Evolutionary conservation across 352 stramenopile species (phyloP), one percentile per base, ranked within the genome.

Genomic region (Phytophthora macrochlamydospora): DNA sequence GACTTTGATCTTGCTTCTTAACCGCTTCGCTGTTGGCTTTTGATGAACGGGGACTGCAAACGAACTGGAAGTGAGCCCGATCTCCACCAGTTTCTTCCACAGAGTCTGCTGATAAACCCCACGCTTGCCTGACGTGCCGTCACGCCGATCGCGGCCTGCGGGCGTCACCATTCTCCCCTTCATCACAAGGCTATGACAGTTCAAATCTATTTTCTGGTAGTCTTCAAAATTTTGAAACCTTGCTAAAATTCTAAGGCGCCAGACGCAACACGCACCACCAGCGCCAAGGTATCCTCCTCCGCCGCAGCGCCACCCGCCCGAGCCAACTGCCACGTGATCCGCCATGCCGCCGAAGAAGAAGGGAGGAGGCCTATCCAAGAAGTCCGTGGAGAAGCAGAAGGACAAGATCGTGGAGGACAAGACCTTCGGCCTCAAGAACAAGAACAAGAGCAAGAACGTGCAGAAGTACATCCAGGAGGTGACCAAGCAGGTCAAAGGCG

Each of bases 361-460:
- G 40, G 70, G 32, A 35, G 61, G 48, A 32, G 78, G 73, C 7
- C 67, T 71, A 38, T 92, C 84, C n/a, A 97, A 95, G 72, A 98
- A 98, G 78, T 75, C 73, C 18, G 77, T 90, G 32, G 80, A 97
- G 79, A 97, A 97, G 78, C 89, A 95, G 72, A 93, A 96, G 67
- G 90, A 97, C 14, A 97, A 98, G 81, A 65, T 85, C 18, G 71
- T 99, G 40, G 97, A 99, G 68, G 97, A 99, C 82, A 99, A 99
- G 81, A 99, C 97, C 13, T 99, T 99, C 68, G 98, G 98, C 30
- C 83, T 99, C 29, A 99, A 99, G 82, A 99, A 99, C 86, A 99
- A 99, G 76, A 99, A 99, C 78, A 99, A 99, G 83, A 96, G 80
- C 71, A 98, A 98, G 65, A 98, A 98, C 67, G 95, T 99, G 52